A percentile compares a stretch with the other conserved stretches of the same genome.
phyloP scores from a whole-genome alignment of 2,329 filamentous ascomycete species.

The Diaporthe humulicola region DNA sequence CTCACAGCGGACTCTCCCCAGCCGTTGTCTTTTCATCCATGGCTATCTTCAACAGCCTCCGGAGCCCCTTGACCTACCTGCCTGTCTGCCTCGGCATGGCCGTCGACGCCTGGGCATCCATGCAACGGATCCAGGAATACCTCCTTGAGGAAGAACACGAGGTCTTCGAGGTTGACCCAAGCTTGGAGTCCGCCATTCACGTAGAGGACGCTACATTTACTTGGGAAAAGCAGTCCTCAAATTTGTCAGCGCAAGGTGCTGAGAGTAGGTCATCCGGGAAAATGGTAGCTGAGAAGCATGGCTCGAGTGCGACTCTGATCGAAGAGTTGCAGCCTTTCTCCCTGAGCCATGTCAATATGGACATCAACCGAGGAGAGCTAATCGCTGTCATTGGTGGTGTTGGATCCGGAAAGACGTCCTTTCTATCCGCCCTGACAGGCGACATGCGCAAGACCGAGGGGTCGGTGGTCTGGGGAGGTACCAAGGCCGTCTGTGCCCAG shows the following conservation, averaged over 20 bases:
- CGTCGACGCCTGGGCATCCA: conserved; percentile 88
- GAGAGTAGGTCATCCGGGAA: background rate
- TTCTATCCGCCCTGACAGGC: conserved; percentile 89
- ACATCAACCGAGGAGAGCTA: conserved; percentile 80
- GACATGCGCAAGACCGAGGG: conserved; percentile 91
- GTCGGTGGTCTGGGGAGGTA: conserved; percentile 80
- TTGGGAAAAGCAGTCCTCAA: conserved; percentile 76
- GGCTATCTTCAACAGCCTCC: conserved; percentile 91
- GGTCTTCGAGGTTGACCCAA: conserved; percentile 68
- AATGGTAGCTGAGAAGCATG: conserved; percentile 72
- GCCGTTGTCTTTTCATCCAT: conserved; percentile 92
- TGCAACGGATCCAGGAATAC: conserved; percentile 90
- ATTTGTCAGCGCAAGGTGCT: conserved; percentile 40
- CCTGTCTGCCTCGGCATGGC: conserved; percentile 90
- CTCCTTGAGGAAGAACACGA: conserved; percentile 89
- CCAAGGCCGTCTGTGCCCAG: conserved; percentile 91
- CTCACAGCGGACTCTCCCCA: conserved; percentile 77
- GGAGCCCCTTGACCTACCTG: conserved; percentile 86
- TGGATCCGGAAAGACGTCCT: conserved; percentile 89
- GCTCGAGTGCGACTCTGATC: conserved; percentile 62
- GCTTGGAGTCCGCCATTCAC: conserved; percentile 77
- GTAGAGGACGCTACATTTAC: conserved; percentile 83
- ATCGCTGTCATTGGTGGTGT: conserved; percentile 89
- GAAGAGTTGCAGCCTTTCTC: conserved; percentile 75
- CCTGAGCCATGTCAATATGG: conserved; percentile 76